A percentile compares a stretch with the other conserved stretches of the same genome.
Conservation (phyloP, 495 filamentous ascomycete genomes). For the Trichocladium uniseriatum region DNA sequence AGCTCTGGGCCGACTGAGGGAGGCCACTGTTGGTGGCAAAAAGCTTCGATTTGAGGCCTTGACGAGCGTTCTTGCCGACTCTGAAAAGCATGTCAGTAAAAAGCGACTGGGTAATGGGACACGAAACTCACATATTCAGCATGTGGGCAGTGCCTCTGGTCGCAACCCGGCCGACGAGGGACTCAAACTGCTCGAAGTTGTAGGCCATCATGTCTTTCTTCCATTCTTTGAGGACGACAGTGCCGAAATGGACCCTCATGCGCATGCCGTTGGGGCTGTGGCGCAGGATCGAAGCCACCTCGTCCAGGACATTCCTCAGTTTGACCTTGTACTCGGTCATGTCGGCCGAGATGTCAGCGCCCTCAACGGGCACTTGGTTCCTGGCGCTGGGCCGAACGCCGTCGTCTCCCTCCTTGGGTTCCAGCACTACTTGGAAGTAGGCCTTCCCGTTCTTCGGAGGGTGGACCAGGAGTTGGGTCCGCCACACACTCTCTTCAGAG, state of each 20-base stretch:
- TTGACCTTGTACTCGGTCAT: conserved; percentile 6
- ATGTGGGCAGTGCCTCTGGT: conserved; percentile 26
- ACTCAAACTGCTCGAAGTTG: conserved; percentile 41
- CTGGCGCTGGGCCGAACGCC: conserved; percentile 1
- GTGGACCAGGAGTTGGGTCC: conserved; percentile 3
- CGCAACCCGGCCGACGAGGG: conserved; percentile 31
- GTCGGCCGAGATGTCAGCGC: no score
- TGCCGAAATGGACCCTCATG: conserved; percentile 51
- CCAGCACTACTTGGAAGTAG: background rate
- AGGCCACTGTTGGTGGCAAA: background rate
- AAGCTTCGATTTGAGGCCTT: background rate
- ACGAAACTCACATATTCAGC: conserved; percentile 26
- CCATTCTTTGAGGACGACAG: conserved; percentile 41
- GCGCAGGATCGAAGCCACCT: background rate
- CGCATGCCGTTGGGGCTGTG: conserved; percentile 19
- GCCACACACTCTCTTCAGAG: conserved; percentile 12
- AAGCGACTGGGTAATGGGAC: no score
- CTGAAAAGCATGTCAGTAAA: background rate
- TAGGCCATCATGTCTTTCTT: conserved; percentile 29
- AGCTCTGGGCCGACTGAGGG: background rate
- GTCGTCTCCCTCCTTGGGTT: background rate
- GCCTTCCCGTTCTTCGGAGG: background rate
- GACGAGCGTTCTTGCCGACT: background rate
- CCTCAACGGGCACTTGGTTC: no score
- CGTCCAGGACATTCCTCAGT: conserved; percentile 1